Base-by-base conservation (phyloP, 2,329 filamentous ascomycete genomes). In the Curvularia eragrostidis region DNA sequence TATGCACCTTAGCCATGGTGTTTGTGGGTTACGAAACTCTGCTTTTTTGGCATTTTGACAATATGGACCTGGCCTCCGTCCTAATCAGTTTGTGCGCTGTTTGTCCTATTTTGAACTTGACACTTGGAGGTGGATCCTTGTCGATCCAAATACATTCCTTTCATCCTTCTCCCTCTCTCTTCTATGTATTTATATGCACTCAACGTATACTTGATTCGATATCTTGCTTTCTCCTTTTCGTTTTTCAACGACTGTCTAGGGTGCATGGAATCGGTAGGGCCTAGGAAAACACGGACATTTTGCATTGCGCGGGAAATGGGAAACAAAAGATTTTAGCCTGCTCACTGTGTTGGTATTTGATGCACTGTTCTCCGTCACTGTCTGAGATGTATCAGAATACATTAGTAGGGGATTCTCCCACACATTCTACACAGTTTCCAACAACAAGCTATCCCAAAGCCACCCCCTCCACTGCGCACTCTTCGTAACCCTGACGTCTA, bases 401-500 rank as follows among this genome's bases (percentile, higher is more conserved):
- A 47, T 34, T 47, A 8, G 10, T 19, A 10, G 13, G 12, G 10
- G 39, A 5, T 24, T 24, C 12, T 9, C 15, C 26, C 13, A 13
- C 42, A 19, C 26, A 15, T 32, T 26, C 26, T 59, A 73, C 8
- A 61, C 55, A 63, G 68, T 76, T 38, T 80, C 78, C 38, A 80
- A 55, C 1, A 77, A 58, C 21, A 81, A 60, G 30, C 73, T 75
- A 63, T 81, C 79, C 77, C 78, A 81, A 56, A 80, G 65, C 65
- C 78, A 78, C 0, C 79, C 79, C 39, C 75, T 69, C 78, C 78
- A 81, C 42, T 59, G 57, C 15, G 73, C 70, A 13, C 66, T 75
- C 56, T 61, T 70, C 13, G 71, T 74, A 19, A 80, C 76, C 19
- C 63, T 66, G 48, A 81, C 73, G 26, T 76, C 75, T 34, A 80